phyloP scores from a whole-genome alignment of 208 protist genomes.

The Strigomonas culicis region DNA sequence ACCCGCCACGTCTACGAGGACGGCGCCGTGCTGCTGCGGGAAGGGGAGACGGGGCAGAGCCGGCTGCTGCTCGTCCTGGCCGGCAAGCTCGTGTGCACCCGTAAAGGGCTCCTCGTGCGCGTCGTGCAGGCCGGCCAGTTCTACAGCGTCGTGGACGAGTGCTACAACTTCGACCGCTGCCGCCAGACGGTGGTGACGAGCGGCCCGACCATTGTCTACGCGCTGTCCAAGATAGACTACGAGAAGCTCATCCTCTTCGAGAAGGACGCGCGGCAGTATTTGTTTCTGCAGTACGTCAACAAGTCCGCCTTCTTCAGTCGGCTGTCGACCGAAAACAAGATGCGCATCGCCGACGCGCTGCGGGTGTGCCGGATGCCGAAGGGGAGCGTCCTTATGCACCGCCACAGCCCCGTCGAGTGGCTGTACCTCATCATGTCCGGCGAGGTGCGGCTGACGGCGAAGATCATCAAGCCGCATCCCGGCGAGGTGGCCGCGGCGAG shows the following conservation, averaged over 20 bases:
- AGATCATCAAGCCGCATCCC: constrained; percentile 1
- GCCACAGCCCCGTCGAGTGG: constrained; percentile 59
- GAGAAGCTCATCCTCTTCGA: constrained; percentile 48
- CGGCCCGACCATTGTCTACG: constrained; percentile 40
- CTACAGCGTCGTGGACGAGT: constrained; percentile 54
- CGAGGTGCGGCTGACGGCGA: constrained; percentile 31
- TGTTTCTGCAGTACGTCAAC: constrained; percentile 64
- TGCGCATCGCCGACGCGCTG: constrained; percentile 52
- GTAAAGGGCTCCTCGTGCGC: constrained; percentile 31
- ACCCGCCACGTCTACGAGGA: constrained; percentile 24
- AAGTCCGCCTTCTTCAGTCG: constrained; percentile 34
- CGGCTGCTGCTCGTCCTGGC: constrained; percentile 51
- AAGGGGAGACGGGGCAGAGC: constrained; percentile 30
- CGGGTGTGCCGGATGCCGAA: constrained; percentile 44
- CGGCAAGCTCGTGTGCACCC: constrained; percentile 34
- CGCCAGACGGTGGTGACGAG: constrained; percentile 36
- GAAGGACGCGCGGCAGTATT: constrained; percentile 29
- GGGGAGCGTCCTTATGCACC: constrained; percentile 33
- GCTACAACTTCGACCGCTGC: constrained; percentile 33
- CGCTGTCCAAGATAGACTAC: constrained; percentile 42
- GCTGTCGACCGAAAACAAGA: constrained; percentile 34
- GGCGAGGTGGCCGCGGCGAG: neutral
- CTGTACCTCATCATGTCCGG: constrained; percentile 79
- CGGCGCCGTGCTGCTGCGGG: constrained; percentile 36
- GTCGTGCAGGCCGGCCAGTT: constrained; percentile 28